These are phyloP conservation scores for Solanum pennellii DNA, from an alignment of 257 asterid species.

Conservation along the genomic window DNA sequence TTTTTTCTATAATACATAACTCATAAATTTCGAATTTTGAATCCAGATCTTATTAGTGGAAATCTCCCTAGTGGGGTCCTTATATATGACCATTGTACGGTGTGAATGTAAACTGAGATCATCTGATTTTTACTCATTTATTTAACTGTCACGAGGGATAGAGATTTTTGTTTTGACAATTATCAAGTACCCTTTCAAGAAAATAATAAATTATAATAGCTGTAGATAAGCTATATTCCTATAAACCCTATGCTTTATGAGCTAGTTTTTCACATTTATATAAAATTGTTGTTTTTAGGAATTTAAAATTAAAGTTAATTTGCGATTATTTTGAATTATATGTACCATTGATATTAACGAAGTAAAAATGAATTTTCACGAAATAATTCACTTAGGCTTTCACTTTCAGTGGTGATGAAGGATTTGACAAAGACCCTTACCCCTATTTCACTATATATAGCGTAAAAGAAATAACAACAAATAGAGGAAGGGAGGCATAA, in stretches of 20 bases:
- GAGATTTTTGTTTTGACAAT: background rate
- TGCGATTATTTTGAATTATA: no score
- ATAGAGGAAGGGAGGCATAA: background rate
- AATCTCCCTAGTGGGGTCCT: conserved; percentile 17
- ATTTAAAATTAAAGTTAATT: no score
- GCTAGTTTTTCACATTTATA: background rate
- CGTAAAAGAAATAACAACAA: no score
- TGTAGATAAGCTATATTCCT: background rate
- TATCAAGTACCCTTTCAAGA: background rate
- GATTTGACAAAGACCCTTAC: background rate
- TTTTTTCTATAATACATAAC: background rate
- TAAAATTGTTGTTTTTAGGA: background rate
- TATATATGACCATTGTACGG: conserved; percentile 2
- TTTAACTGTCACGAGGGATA: conserved; percentile 6
- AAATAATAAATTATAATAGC: background rate
- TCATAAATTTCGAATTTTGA: background rate
- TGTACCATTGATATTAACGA: background rate
- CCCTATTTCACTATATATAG: background rate
- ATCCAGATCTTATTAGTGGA: background rate
- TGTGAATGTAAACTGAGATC: conserved; percentile 27
- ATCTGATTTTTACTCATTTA: conserved; percentile 5
- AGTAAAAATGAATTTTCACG: background rate
- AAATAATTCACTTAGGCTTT: no score
- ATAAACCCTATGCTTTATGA: background rate
- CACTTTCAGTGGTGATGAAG: background rate